Evolutionary conservation across 805 yeast species (phyloP).

Genomic region (Candida berthetii): DNA sequence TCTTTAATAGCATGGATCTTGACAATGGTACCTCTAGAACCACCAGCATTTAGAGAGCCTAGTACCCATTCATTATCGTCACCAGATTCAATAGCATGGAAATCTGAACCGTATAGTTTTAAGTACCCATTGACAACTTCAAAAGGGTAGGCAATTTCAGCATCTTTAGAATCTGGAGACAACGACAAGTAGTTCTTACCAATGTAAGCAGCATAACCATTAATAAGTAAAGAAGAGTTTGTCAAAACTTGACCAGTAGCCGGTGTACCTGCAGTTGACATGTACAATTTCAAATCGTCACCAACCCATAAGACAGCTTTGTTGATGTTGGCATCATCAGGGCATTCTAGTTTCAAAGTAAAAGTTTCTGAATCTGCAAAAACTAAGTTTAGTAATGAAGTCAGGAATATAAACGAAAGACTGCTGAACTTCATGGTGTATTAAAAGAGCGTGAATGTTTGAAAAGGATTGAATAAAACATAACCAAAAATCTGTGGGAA

Average conservation of each 20-base stretch:
- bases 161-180: neutral
- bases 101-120: conserved; percentile 3
- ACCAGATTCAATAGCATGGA: conserved; percentile 4
- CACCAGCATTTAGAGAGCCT: conserved; percentile 3
- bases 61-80: conserved; percentile 2
- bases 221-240: neutral
- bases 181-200: conserved; percentile 4
- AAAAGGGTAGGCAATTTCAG: conserved; percentile 1
- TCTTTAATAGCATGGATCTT: neutral
- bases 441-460: too few species aligned
- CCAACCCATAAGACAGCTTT: conserved; percentile 17
- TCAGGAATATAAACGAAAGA: too few species aligned
- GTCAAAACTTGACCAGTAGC: neutral
- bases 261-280: neutral
- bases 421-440: too few species aligned
- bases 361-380: neutral
- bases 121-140: conserved; percentile 1
- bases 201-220: neutral
- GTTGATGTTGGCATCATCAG: conserved; percentile 8
- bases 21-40: neutral
- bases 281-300: conserved; percentile 1
- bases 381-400: too few species aligned
- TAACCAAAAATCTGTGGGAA: too few species aligned
- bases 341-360: neutral
- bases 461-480: too few species aligned